Evolutionary conservation across 345 rosid genomes (phyloP).

Genomic region (Chamaenerion angustifolium): DNA sequence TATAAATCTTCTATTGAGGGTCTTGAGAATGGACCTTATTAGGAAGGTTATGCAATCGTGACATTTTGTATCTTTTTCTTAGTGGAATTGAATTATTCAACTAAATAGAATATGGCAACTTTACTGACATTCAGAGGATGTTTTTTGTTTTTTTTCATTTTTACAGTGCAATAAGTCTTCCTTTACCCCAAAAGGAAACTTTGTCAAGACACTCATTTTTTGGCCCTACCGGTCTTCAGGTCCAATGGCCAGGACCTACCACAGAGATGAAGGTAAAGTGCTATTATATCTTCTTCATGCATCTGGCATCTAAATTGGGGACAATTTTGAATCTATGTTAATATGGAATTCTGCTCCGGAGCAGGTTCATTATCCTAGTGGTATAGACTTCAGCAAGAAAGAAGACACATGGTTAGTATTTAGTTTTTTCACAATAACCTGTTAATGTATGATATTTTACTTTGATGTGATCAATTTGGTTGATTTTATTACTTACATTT

Average conservation of each 20-base stretch:
- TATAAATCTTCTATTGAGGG: no score
- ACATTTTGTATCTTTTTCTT: no score
- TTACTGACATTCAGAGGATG: neutral
- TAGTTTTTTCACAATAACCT: neutral
- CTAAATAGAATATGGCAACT: no score
- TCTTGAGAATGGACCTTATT: no score
- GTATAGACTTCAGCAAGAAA: conserved; percentile 28
- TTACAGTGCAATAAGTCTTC: conserved; percentile 55
- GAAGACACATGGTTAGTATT: conserved; percentile 35
- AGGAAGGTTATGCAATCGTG: no score
- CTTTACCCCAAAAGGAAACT: conserved; percentile 71
- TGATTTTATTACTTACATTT: conserved; percentile 15
- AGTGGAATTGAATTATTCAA: no score
- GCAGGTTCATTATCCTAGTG: conserved; percentile 49
- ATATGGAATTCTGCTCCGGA: conserved; percentile 5
- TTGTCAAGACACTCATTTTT: conserved; percentile 85
- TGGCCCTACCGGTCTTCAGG: conserved; percentile 78
- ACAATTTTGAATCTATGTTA: neutral
- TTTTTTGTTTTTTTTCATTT: conserved; percentile 1
- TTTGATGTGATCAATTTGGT: conserved; percentile 2
- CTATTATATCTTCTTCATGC: neutral
- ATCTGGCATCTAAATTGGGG: neutral
- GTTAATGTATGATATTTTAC: neutral
- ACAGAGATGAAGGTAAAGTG: conserved; percentile 52
- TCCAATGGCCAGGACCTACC: conserved; percentile 83